These are phyloP conservation scores for Pichia exigua DNA, from an alignment of 805 yeast genomes.

Conservation along the genomic window DNA sequence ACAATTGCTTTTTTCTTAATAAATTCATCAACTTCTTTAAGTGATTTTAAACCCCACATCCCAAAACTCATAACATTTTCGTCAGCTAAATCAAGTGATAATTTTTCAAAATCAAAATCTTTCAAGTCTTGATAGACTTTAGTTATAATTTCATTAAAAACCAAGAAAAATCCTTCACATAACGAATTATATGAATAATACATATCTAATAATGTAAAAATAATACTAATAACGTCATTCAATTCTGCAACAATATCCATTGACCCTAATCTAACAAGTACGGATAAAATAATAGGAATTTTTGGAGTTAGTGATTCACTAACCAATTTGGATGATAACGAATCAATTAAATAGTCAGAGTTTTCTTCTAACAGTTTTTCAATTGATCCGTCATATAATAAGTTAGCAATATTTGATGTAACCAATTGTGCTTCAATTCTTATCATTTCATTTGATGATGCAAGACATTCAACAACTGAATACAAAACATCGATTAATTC, in stretches of 20 bases:
- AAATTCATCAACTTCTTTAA: conserved; percentile 37
- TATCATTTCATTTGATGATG: conserved; percentile 41
- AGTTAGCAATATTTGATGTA: conserved; percentile 40
- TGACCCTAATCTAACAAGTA: conserved; percentile 67
- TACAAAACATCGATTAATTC: conserved; percentile 66
- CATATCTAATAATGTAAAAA: conserved; percentile 71
- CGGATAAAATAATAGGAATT: conserved; percentile 59
- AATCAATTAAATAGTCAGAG: conserved; percentile 73
- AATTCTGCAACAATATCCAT: conserved; percentile 53
- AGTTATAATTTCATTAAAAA: conserved; percentile 53
- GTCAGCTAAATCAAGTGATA: conserved; percentile 13
- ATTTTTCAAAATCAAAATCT: conserved; percentile 20
- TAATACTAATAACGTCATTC: conserved; percentile 58
- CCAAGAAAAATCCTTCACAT: conserved; percentile 64
- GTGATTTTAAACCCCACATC: conserved; percentile 54
- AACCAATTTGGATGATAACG: conserved; percentile 62
- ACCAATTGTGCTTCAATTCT: conserved; percentile 48
- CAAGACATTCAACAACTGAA: conserved; percentile 65
- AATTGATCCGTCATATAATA: conserved; percentile 51
- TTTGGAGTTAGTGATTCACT: conserved; percentile 69
- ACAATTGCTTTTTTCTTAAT: conserved; percentile 31
- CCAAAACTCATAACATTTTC: conserved; percentile 27
- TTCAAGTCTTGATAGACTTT: conserved; percentile 37
- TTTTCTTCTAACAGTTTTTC: conserved; percentile 52
- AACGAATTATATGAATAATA: conserved; percentile 76